Base-by-base conservation (phyloP, 306 rosid species). In the Clitoria ternatea region DNA sequence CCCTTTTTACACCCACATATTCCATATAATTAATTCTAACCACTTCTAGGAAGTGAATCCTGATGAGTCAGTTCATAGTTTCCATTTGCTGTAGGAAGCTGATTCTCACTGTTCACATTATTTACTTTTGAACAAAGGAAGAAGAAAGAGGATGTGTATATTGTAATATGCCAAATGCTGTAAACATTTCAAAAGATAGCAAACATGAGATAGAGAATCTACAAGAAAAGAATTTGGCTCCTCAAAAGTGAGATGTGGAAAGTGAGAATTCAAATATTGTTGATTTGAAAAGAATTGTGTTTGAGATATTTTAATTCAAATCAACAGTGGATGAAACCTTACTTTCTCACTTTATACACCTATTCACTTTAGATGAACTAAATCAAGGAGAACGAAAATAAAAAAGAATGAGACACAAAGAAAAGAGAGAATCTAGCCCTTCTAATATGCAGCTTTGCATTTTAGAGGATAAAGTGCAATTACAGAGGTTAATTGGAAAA, bases 91-190 rank as follows among this genome's bases (percentile, higher is more conserved):
- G 47, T 8, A 4, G 66, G 43, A 14, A 23, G 62, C 22, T 52
- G 59, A 50, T 70, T 61, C 30, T 77, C 81, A 37, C 66, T 50
- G 1, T 37, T 72, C 65, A 67, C 64, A 35, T 27, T 2, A 24
- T 66, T 78, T 40, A 63, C 73, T 82, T 90, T 90, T 24, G 97
- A 77, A 61, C 59, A 61, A 23, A 61, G 70, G 74, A 48, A 48
- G 63, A 62, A 63, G 71, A 74, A 74, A 20, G 97, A 91, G 15
- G 97, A 88, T n/a, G 84, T 85, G 65, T 91, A 88, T 73, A 91
- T 86, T 18, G 90, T 67, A 63, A 86, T 71, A 67, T 91, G 97
- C 97, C 97, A 91, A 44, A 85, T 64, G 86, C 97, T 91, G 97
- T 49, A 74, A 45, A 75, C 33, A 67, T 81, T 74, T 81, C 76